These are phyloP conservation scores for Terfezia claveryi DNA, from an alignment of 495 filamentous ascomycete genomes.

Conservation along the genomic window DNA sequence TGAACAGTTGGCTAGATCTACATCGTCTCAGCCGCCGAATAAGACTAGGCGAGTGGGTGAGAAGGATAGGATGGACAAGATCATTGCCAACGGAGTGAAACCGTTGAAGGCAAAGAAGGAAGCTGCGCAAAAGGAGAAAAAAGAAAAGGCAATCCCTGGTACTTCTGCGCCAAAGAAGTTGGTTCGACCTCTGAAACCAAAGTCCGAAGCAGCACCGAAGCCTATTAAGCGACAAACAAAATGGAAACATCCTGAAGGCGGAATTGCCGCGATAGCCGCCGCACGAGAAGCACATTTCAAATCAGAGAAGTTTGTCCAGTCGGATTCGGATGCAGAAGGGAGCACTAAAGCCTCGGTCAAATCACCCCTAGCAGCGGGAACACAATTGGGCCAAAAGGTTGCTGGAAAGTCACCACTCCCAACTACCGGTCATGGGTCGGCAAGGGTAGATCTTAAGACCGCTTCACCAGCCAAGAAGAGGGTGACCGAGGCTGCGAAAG, in stretches of 20 bases:
- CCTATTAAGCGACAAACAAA: background rate
- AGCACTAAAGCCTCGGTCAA: conserved; percentile 4
- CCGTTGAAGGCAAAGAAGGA: conserved; percentile 24
- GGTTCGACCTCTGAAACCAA: conserved; percentile 16
- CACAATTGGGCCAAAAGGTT: conserved; percentile 2
- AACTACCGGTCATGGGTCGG: conserved; percentile 3
- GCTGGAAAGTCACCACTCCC: conserved; percentile 7
- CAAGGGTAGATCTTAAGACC: conserved; percentile 2
- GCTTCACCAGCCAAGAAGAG: background rate
- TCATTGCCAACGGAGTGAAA: conserved; percentile 24
- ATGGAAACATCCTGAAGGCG: conserved; percentile 1
- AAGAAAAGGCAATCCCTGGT: background rate
- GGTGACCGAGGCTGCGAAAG: too few species aligned
- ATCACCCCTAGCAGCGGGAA: conserved; percentile 2
- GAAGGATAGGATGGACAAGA: conserved; percentile 20
- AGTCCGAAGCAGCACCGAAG: conserved; percentile 5
- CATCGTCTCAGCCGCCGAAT: conserved; percentile 25
- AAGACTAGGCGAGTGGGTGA: conserved; percentile 25
- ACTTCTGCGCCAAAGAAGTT: background rate
- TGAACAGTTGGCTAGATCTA: conserved; percentile 24
- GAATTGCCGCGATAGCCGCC: conserved; percentile 16
- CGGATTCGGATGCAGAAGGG: conserved; percentile 11
- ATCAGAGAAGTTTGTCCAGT: conserved; percentile 4
- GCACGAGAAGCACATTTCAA: conserved; percentile 1
- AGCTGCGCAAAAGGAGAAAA: conserved; percentile 20